Evolutionary conservation across 345 rosid species (phyloP), one percentile per base, ranked within the genome.

Genomic region (Durio zibethinus): DNA sequence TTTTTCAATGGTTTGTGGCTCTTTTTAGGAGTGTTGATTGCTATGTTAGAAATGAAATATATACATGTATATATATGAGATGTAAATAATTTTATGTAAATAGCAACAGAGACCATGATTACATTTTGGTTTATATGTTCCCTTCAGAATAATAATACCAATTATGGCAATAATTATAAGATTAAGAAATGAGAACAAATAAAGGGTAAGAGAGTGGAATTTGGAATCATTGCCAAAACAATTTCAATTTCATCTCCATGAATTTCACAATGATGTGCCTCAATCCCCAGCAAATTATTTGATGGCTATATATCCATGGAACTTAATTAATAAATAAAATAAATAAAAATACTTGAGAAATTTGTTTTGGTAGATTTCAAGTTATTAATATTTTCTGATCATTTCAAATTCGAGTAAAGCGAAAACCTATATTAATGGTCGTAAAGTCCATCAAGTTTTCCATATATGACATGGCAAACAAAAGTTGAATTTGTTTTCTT

Each of bases 61-160:
- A 79, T 45, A 45, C 15, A 47, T 47, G 14, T 33, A 33, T 33
- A 35, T 35, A 53, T 36, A 33, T 31, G 10, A 23, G 5, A 75
- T 66, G 78, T 72, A 56, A 56, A 7, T 56, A 15, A 62, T 25
- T 60, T 25, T 60, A 76, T 76, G 76, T 84, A 74, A 82, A 79
- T 73, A 77, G 68, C 82, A 83, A 79, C 78, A 79, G 78, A 70
- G 71, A 82, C 20, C 52, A 88, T 88, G 87, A 92, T 90, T 85
- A 72, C 85, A 16, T 83, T 84, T 85, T 88, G 92, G 93, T 90
- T 89, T 86, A 84, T 79, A 75, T 87, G 90, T 89, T 87, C 79
- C 86, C 90, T 86, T 90, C 91, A 67, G 61, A 79, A 82, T 84
- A 75, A 80, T 85, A 81, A 87, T 90, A 59, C 85, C 81, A 87